Base-by-base conservation (phyloP, 1,284 basidiomycete species). In the Amylostereum chailletii region DNA sequence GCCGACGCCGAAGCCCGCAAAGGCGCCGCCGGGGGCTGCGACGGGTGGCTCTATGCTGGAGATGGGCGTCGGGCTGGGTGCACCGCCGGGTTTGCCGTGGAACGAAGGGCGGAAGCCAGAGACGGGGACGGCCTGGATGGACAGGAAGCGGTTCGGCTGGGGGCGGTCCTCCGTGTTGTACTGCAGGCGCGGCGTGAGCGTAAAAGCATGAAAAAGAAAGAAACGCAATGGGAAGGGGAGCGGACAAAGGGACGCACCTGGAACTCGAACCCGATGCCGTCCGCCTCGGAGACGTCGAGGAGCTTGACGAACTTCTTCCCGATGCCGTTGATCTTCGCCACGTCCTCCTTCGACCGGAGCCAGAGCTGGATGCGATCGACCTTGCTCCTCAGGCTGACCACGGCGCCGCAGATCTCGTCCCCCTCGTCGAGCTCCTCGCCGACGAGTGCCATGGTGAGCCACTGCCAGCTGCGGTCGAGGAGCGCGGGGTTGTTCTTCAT, bases 301-400 rank as follows among this genome's bases (percentile, higher is more conserved):
- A 88, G 63, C 61, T 89, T 89, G 53, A 92, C 78, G 43, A 94
- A 71, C 62, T 83, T 83, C 68, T 79, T 83, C 27, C 90, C 94
- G 50, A 96, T 84, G 27, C 73, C 72, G 63, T 97, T 96, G 56
- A 93, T 70, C 62, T 74, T 77, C 60, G 92, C 89, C 1, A 90
- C 80, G 58, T 94, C 86, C 45, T 90, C 83, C 67, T 89, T 90
- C 53, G 71, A 75, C 53, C 92, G 73, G 42, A 86, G 87, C 94
- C 94, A 97, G 30, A 89, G 67, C 64, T 95, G 90, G 52, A 96
- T 90, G 43, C 94, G 73, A 64, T 95, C 90, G 43, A 93, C 84
- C 65, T 92, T 91, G 53, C 82, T 85, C 56, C 90, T 76, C 59
- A 92, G 70, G 56, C 88, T 90, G 47, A 94, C 91, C 26, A 97